phyloP scores from a whole-genome alignment of 106 monocot genomes.

The Acanthochlamys bracteata region DNA sequence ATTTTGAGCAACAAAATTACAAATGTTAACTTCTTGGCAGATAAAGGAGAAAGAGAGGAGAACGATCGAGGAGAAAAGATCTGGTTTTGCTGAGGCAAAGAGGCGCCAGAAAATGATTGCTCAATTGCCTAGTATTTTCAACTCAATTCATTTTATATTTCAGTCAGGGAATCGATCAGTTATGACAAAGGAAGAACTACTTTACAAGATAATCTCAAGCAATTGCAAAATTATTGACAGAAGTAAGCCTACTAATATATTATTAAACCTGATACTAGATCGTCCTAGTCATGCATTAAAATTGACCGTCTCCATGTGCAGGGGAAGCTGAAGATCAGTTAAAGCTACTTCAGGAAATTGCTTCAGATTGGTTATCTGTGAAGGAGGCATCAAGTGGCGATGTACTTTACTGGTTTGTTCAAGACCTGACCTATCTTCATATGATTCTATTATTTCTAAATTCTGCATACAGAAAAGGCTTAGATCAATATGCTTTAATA shows the following conservation, averaged over 20 bases:
- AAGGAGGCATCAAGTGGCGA: conserved; percentile 49
- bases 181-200: conserved; percentile 74
- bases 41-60: conserved; percentile 67
- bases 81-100: conserved; percentile 24
- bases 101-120: conserved; percentile 49
- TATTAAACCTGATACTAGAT: no score
- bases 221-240: conserved; percentile 52
- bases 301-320: conserved; percentile 18
- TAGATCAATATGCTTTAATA: no score
- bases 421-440: background rate
- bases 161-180: conserved; percentile 53
- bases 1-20: no score
- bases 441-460: background rate
- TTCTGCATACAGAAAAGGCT: no score
- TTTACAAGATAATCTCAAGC: conserved; percentile 64
- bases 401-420: conserved; percentile 50
- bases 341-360: conserved; percentile 55
- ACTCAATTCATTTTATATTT: conserved; percentile 62
- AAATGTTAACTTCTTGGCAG: conserved; percentile 38
- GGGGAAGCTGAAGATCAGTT: conserved; percentile 89
- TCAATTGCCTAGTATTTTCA: conserved; percentile 61
- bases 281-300: no score
- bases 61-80: conserved; percentile 37
- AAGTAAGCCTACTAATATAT: conserved; percentile 36
- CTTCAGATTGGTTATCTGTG: conserved; percentile 79